A percentile compares a stretch with the other conserved stretches of the same genome.
Evolutionary conservation across 257 asterid species (phyloP).

Genomic region (Cordia subcordata): DNA sequence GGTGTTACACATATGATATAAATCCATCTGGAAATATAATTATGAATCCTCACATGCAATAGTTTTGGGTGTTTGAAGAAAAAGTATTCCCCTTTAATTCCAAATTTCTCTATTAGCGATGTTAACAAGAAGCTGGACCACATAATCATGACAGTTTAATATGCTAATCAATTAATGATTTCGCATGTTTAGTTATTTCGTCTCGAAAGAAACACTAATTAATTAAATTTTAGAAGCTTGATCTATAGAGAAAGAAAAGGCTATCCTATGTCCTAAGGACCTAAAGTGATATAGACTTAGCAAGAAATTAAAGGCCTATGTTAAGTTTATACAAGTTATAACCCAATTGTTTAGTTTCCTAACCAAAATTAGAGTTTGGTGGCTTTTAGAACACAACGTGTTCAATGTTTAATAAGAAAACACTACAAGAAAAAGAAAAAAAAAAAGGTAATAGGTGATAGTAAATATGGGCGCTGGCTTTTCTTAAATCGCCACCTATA

Average conservation of each 20-base stretch:
- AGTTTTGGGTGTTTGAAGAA: no score
- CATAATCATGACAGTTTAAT: constrained; percentile 45
- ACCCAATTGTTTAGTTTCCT: constrained; percentile 14
- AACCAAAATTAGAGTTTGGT: constrained; percentile 17
- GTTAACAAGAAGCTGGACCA: constrained; percentile 37
- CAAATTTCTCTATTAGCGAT: background rate
- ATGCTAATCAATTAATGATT: constrained; percentile 22
- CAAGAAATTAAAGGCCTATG: constrained; percentile 18
- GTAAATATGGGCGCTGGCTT: no score
- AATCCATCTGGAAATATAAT: no score
- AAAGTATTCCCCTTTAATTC: background rate
- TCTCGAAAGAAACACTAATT: constrained; percentile 9
- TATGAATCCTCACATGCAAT: no score
- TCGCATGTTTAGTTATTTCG: constrained; percentile 17
- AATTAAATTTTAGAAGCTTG: constrained; percentile 27
- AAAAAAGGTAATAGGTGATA: no score
- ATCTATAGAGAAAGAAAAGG: constrained; percentile 46
- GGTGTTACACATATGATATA: no score
- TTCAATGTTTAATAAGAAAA: no score
- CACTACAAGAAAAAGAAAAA: no score
- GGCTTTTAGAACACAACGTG: no score
- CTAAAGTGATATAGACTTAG: constrained; percentile 27
- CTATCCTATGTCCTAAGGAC: constrained; percentile 39
- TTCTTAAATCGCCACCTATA: no score
- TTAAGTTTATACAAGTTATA: constrained; percentile 1